Conservation (phyloP, 129 eudicot species). For the Escallonia rubra region DNA sequence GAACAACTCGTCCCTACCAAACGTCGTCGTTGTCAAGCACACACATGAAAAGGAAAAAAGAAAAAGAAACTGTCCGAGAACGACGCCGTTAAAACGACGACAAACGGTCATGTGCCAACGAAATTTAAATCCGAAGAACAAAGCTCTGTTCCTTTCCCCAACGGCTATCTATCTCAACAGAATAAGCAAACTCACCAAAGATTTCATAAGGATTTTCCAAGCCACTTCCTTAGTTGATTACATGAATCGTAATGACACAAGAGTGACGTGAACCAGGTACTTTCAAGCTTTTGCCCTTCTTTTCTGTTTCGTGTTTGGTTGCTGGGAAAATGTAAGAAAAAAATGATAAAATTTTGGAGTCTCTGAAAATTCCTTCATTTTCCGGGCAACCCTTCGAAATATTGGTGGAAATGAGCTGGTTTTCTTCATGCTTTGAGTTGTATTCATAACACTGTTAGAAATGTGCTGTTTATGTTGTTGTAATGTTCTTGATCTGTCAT, state of each 20-base stretch:
- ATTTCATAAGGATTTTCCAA: no score
- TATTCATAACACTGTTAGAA: background rate
- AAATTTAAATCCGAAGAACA: slow-evolving; percentile 5
- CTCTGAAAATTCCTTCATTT: background rate
- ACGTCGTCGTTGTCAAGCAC: background rate
- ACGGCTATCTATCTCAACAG: slow-evolving; percentile 18
- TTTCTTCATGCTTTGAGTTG: background rate
- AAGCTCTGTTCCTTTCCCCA: background rate
- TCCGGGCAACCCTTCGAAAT: background rate
- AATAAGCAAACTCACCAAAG: background rate
- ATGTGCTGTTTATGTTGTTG: background rate
- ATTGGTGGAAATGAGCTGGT: background rate
- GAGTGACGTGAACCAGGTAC: background rate
- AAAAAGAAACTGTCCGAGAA: background rate
- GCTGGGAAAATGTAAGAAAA: background rate
- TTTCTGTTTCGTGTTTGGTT: background rate
- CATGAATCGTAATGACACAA: background rate
- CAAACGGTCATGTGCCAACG: slow-evolving; percentile 2
- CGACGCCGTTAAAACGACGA: slow-evolving; percentile 7
- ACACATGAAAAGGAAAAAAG: background rate
- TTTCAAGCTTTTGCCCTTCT: no score
- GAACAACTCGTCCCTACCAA: background rate
- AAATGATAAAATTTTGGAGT: background rate
- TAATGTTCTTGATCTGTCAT: background rate
- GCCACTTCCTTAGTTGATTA: background rate